Conservation (phyloP, 768 basidiomycete species). For the Mycena kentingensis region DNA sequence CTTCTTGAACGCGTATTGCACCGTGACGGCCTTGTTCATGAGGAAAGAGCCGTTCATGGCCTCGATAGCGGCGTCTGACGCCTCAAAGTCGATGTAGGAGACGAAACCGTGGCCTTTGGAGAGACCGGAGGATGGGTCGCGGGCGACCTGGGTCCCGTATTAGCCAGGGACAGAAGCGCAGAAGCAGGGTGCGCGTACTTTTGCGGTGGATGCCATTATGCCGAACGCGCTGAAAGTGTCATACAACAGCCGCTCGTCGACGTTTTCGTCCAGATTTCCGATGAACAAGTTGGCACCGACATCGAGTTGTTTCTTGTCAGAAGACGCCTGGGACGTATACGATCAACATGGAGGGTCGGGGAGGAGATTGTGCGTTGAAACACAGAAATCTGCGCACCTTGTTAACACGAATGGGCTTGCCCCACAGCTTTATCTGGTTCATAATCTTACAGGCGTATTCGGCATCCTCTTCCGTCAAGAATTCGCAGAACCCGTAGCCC, state of each 20-base stretch:
- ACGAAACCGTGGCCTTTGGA: conserved; percentile 99
- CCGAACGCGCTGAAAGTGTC: conserved; percentile 97
- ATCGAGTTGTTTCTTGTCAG: conserved; percentile 97
- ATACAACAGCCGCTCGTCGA: conserved; percentile 89
- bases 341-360: conserved; percentile 16
- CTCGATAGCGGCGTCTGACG: conserved; percentile 94
- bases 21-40: conserved; percentile 97
- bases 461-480: conserved; percentile 97
- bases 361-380: conserved; percentile 13
- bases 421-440: conserved; percentile 99
- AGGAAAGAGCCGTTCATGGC: conserved; percentile 97
- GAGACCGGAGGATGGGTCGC: conserved; percentile 78
- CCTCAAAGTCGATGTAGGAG: conserved; percentile 96
- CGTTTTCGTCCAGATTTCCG: conserved; percentile 92
- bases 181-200: conserved; percentile 50
- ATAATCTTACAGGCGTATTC: conserved; percentile 99
- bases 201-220: conserved; percentile 87
- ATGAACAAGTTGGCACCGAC: conserved; percentile 98
- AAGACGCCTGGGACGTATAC: conserved; percentile 71
- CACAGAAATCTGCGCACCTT: conserved; percentile 60
- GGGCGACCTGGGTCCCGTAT: conserved; percentile 67
- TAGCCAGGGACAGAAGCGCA: conserved; percentile 6
- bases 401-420: conserved; percentile 98
- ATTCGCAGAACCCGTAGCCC: conserved; percentile 99
- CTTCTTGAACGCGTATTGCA: conserved; percentile 99